Percentiles rank a stretch among this genome's conserved stretches.
phyloP scores from a whole-genome alignment of 352 stramenopile genomes.

The Phytophthora cryptogea region DNA sequence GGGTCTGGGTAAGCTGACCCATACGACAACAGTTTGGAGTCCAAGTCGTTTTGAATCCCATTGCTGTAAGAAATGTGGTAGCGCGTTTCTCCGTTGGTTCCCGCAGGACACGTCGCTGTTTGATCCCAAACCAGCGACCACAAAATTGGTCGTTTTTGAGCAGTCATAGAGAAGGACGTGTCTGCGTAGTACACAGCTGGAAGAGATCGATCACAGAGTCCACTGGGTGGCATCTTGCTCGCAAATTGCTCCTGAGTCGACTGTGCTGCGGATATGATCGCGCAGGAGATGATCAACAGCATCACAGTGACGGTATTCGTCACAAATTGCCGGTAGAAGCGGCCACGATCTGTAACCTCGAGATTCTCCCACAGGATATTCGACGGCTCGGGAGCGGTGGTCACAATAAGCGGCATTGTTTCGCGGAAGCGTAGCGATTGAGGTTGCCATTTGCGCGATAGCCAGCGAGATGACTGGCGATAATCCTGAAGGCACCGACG shows the following conservation, averaged over 20 bases:
- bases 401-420: conserved; percentile 49
- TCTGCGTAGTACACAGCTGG: conserved; percentile 46
- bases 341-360: conserved; percentile 59
- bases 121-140: conserved; percentile 42
- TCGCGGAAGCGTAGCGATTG: conserved; percentile 54
- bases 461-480: conserved; percentile 45
- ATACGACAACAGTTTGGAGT: conserved; percentile 11
- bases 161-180: conserved; percentile 15
- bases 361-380: conserved; percentile 90
- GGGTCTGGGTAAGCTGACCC: conserved; percentile 21
- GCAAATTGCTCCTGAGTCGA: conserved; percentile 47
- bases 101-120: conserved; percentile 19
- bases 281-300: conserved; percentile 44
- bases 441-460: conserved; percentile 52
- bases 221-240: conserved; percentile 36
- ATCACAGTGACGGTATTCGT: conserved; percentile 63
- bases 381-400: conserved; percentile 66
- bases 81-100: conserved; percentile 14
- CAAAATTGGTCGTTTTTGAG: conserved; percentile 10
- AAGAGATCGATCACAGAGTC: conserved; percentile 42
- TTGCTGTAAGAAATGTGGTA: conserved; percentile 50
- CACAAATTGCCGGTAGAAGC: conserved; percentile 67
- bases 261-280: conserved; percentile 51
- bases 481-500: conserved; percentile 82
- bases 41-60: conserved; percentile 28